These are phyloP conservation scores for Pisolithus marmoratus DNA, from an alignment of 768 basidiomycete species.

Conservation along the genomic window DNA sequence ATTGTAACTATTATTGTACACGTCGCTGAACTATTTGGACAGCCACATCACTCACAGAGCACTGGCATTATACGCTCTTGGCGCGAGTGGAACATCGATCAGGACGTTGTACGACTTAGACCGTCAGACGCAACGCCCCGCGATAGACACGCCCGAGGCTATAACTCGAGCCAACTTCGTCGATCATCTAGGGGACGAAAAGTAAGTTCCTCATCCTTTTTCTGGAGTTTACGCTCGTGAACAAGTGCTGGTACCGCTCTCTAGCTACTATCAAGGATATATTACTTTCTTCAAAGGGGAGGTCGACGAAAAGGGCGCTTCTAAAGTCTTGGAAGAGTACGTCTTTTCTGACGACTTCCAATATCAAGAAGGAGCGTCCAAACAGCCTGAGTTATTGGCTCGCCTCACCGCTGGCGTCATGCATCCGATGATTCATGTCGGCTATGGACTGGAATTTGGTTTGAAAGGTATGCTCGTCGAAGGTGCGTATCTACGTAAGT, in stretches of 20 bases:
- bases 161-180: conserved; percentile 20
- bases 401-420: conserved; percentile 44
- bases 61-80: conserved; percentile 24
- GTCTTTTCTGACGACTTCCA: conserved; percentile 27
- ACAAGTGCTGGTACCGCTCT: too few species aligned
- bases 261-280: conserved; percentile 26
- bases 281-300: conserved; percentile 19
- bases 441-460: conserved; percentile 59
- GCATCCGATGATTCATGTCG: conserved; percentile 59
- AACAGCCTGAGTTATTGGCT: conserved; percentile 47
- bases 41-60: conserved; percentile 27
- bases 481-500: conserved; percentile 37
- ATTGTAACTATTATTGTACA: neutral
- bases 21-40: neutral
- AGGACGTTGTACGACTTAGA: conserved; percentile 22
- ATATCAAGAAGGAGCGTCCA: conserved; percentile 4
- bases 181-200: conserved; percentile 21
- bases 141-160: conserved; percentile 16
- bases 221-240: too few species aligned
- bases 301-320: conserved; percentile 13
- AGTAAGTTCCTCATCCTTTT: conserved; percentile 5
- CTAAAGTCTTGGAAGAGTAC: conserved; percentile 20
- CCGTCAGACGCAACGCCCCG: conserved; percentile 13
- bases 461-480: conserved; percentile 57
- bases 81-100: conserved; percentile 17